Percentiles rank a stretch among this genome's conserved stretches.
Conservation (phyloP, 441 rosid species). For the Syzygium syzygioides region DNA sequence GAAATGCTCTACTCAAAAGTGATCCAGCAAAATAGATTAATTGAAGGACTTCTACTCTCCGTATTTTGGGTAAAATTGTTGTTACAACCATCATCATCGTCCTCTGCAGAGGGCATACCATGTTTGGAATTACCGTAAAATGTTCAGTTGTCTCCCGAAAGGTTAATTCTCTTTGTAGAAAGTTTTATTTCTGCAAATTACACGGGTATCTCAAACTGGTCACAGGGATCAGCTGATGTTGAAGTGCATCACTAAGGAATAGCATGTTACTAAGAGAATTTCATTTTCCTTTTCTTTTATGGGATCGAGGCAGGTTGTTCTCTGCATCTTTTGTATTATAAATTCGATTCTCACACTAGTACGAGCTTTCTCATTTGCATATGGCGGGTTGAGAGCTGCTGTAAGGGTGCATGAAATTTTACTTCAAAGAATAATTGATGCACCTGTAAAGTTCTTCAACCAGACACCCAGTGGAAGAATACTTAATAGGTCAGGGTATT, state of each 20-base stretch:
- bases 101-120: not conserved
- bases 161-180: not conserved
- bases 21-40: not conserved
- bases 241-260: not conserved
- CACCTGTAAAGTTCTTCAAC: constrained; percentile 87
- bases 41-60: not conserved
- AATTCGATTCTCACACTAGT: constrained; percentile 75
- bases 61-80: not conserved
- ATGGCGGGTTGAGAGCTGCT: constrained; percentile 88
- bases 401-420: constrained; percentile 62
- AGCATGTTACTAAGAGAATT: not conserved
- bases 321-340: constrained; percentile 63
- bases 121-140: not conserved
- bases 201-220: not conserved
- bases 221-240: not conserved
- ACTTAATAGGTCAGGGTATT: constrained; percentile 80
- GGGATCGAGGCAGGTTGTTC: constrained; percentile 54
- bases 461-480: constrained; percentile 96
- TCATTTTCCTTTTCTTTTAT: not conserved
- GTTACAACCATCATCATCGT: not conserved
- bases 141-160: not conserved
- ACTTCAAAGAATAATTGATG: constrained; percentile 67
- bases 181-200: not conserved
- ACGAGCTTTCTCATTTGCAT: constrained; percentile 97
- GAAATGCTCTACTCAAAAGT: not conserved